Evolutionary conservation across 495 filamentous ascomycete species (phyloP).

Genomic region (Delitschia confertaspora): DNA sequence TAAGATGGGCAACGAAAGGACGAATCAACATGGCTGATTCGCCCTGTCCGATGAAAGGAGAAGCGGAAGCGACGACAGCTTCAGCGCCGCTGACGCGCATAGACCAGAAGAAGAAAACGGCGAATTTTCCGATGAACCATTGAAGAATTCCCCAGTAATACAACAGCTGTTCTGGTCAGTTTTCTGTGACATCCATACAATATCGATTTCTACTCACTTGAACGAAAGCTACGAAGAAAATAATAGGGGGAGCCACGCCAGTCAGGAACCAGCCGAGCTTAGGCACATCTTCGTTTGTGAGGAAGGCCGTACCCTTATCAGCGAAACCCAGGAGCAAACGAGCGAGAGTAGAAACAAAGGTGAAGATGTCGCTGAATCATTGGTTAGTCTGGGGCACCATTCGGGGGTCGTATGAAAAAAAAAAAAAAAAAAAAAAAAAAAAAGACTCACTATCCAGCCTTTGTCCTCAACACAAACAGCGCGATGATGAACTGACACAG

Average conservation of each 20-base stretch:
- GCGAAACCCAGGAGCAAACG: constrained; percentile 64
- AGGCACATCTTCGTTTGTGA: constrained; percentile 47
- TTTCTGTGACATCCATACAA: too few species aligned
- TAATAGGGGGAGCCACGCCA: constrained; percentile 68
- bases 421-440: not conserved
- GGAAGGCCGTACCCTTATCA: constrained; percentile 57
- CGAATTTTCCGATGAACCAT: constrained; percentile 81
- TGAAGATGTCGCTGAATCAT: constrained; percentile 67
- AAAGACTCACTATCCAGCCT: constrained; percentile 46
- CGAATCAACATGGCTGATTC: constrained; percentile 88
- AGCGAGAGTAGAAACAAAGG: constrained; percentile 67
- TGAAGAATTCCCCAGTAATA: constrained; percentile 72
- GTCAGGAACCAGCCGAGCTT: constrained; percentile 56
- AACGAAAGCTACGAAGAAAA: constrained; percentile 86
- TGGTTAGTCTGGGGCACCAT: constrained; percentile 16
- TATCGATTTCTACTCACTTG: too few species aligned
- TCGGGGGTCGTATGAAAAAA: too few species aligned
- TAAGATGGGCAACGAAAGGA: constrained; percentile 75
- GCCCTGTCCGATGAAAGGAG: constrained; percentile 88
- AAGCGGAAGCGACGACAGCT: constrained; percentile 85
- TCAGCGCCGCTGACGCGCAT: constrained; percentile 89
- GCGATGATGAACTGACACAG: constrained; percentile 79
- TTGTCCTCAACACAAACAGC: constrained; percentile 73
- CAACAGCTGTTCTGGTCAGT: too few species aligned
- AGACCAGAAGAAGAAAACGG: constrained; percentile 81